A percentile compares a stretch with the other conserved stretches of the same genome.
These are phyloP conservation scores for Mrakia gelida DNA, from an alignment of 768 basidiomycete species.

Conservation along the genomic window DNA sequence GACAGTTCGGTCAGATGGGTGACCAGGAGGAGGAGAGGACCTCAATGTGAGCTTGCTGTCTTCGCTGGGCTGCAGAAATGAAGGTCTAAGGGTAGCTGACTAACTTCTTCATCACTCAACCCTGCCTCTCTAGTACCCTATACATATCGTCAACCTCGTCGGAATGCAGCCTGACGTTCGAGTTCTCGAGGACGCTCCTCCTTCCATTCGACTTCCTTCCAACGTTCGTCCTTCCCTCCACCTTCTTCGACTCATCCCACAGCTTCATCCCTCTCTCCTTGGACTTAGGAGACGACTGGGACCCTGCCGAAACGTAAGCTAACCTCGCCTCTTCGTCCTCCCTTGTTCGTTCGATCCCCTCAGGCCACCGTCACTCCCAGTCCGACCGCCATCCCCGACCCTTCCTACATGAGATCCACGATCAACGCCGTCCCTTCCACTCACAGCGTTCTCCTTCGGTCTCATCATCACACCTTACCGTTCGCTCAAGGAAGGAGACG, in stretches of 20 bases:
- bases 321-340: neutral
- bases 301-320: no score
- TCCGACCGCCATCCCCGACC: slow-evolving; percentile 75
- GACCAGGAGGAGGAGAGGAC: slow-evolving; percentile 51
- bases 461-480: slow-evolving; percentile 88
- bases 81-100: neutral
- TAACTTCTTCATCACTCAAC: neutral
- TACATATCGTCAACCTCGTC: slow-evolving; percentile 86
- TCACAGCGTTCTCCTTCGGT: slow-evolving; percentile 76
- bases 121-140: slow-evolving; percentile 50
- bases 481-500: slow-evolving; percentile 63
- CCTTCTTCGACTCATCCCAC: neutral
- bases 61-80: neutral
- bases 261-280: neutral
- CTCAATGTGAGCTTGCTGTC: neutral
- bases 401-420: slow-evolving; percentile 86
- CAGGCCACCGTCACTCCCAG: slow-evolving; percentile 68
- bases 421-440: slow-evolving; percentile 90
- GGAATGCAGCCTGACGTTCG: slow-evolving; percentile 87
- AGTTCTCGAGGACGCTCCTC: slow-evolving; percentile 73
- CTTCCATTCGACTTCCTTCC: slow-evolving; percentile 83
- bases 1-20: slow-evolving; percentile 87
- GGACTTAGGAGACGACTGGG: no score
- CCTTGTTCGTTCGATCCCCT: neutral
- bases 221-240: slow-evolving; percentile 47